Evolutionary conservation across 108 stramenopile genomes (phyloP).

Genomic region (Conticribra guillardii): DNA sequence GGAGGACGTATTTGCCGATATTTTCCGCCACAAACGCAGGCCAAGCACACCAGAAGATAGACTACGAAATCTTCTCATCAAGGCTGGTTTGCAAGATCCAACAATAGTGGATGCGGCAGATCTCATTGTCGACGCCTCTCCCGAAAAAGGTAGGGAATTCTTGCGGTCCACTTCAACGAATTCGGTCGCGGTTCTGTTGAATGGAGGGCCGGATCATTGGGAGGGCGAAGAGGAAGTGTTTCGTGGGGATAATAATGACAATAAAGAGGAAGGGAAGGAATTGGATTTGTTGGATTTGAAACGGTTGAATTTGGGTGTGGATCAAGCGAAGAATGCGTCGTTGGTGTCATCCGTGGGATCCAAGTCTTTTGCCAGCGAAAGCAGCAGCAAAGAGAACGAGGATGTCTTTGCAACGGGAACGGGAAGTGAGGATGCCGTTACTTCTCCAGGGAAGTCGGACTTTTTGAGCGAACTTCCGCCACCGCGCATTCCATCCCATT

Average conservation of each 20-base stretch:
- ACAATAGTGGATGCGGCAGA: slow-evolving; percentile 1
- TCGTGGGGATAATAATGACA: slow-evolving; percentile 22
- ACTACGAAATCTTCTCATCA: slow-evolving; percentile 35
- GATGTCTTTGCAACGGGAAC: too few species aligned
- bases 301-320: not conserved
- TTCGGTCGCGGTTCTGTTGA: slow-evolving; percentile 35
- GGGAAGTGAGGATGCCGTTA: not conserved
- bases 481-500: not conserved
- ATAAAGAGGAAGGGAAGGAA: slow-evolving; percentile 11
- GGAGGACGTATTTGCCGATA: slow-evolving; percentile 13
- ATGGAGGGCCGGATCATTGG: slow-evolving; percentile 41
- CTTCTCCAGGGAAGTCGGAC: not conserved
- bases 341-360: slow-evolving; percentile 10
- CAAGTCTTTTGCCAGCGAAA: slow-evolving; percentile 4
- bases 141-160: slow-evolving; percentile 17
- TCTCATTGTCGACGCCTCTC: slow-evolving; percentile 18
- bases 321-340: not conserved
- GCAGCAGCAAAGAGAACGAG: slow-evolving; percentile 5
- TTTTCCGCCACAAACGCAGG: slow-evolving; percentile 32
- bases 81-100: slow-evolving; percentile 33
- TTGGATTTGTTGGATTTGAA: not conserved
- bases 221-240: slow-evolving; percentile 45
- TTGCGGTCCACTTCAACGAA: slow-evolving; percentile 22
- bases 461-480: slow-evolving; percentile 35
- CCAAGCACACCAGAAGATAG: slow-evolving; percentile 22